Evolutionary conservation across 2,329 filamentous ascomycete genomes (phyloP), one percentile per base, ranked within the genome.

Genomic region (Penicillium palitans): DNA sequence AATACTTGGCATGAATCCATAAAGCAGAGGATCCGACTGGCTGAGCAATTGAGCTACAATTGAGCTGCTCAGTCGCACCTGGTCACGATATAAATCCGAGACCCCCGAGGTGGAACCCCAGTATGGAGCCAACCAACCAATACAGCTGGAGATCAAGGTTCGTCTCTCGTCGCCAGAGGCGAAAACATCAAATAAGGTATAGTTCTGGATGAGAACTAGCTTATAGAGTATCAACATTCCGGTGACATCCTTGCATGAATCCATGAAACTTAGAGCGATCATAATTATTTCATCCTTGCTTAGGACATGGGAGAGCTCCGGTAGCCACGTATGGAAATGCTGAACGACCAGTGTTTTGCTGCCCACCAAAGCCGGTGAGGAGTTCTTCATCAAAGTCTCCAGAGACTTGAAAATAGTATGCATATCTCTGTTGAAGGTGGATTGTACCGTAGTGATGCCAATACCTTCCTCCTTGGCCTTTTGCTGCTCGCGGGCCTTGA

Each of bases 251-350:
- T 87, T 85, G 76, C 93, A 97, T 1, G 95, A 91, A 70, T 97
- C 92, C 80, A 98, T 89, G 70, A 98, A 96, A 75, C 93, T 91
- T 61, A 96, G 90, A 41, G 93, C 91, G 62, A 97, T 89, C 68
- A 96, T 89, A 52, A 97, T 80, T 46, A 97, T 93, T 72, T 98
- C 93, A 67, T 92, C 89, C 0, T 88, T 87, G 4, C 84, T 85
- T 70, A 98, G 82, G 39, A 95, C 81, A 2, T 88, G 86, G 0
- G 86, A 82, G 10, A 99, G 84, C 71, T 98, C 93, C 0, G 95
- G 93, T n/a, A 99, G 80, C 95, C 95, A 99, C 0, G 90, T 90
- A 71, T 98, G 93, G 73, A 98, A 96, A 73, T 98, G 91, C 74
- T 99, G 95, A 13, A 98, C 92, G 2, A 96, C 87, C 50, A 99